Evolutionary conservation across 2,329 filamentous ascomycete species (phyloP).

Genomic region (Cladosporium velox): DNA sequence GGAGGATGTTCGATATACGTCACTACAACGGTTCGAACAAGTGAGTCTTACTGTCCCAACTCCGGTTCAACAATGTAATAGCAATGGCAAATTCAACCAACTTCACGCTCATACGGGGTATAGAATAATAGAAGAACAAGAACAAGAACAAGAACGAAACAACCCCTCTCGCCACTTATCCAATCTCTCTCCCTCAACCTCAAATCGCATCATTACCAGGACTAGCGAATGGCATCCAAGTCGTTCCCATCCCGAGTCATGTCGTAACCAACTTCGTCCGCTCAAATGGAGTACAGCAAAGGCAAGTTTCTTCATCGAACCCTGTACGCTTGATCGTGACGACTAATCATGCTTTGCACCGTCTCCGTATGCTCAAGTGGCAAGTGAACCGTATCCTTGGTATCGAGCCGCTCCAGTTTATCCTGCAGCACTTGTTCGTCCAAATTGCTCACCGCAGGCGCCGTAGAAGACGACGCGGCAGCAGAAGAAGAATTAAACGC

Average conservation of each 20-base stretch:
- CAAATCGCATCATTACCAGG: not conserved
- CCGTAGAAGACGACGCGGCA: not conserved
- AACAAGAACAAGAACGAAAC: not conserved
- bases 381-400: constrained; percentile 31
- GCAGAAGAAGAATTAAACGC: not conserved
- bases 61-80: not conserved
- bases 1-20: not conserved
- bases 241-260: not conserved
- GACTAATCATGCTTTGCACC: constrained; percentile 40
- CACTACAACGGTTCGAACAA: not conserved
- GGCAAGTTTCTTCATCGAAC: not conserved
- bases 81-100: not conserved
- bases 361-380: constrained; percentile 35
- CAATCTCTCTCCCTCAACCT: not conserved
- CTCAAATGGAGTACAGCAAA: not conserved
- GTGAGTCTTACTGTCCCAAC: not conserved
- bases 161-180: not conserved
- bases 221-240: not conserved
- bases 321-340: constrained; percentile 43
- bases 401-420: constrained; percentile 33
- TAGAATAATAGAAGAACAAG: not conserved
- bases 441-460: constrained; percentile 4
- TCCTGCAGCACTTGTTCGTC: constrained; percentile 7
- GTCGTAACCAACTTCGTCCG: not conserved
- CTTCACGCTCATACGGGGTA: constrained; percentile 7